These are phyloP conservation scores for Stygiomarasmius scandens DNA, from an alignment of 1,284 basidiomycete genomes.

Conservation along the genomic window DNA sequence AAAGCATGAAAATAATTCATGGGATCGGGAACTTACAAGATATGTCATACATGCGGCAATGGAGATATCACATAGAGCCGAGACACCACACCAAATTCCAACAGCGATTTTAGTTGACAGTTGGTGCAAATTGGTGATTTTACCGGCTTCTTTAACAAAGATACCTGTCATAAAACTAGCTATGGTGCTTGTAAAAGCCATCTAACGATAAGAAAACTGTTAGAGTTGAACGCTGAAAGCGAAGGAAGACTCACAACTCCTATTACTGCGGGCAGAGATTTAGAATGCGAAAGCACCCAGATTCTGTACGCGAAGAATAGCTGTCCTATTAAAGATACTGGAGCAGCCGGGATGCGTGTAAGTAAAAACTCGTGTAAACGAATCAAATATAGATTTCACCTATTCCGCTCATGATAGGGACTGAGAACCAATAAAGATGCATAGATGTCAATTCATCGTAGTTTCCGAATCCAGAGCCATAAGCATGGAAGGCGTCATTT, in stretches of 20 bases:
- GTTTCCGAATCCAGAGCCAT: conserved; percentile 1
- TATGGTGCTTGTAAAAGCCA: conserved; percentile 1
- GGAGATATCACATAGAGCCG: conserved; percentile 30
- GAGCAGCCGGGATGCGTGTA: too few species aligned
- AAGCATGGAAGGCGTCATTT: conserved; percentile 1
- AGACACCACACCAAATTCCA: conserved; percentile 29
- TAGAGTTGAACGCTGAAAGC: background rate
- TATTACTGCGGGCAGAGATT: conserved; percentile 23
- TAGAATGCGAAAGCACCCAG: conserved; percentile 23
- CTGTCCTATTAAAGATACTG: conserved; percentile 24
- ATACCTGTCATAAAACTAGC: conserved; percentile 2
- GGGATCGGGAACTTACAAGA: conserved; percentile 24
- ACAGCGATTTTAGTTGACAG: background rate
- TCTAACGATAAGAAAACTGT: background rate
- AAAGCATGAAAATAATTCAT: background rate
- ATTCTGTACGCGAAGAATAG: conserved; percentile 32
- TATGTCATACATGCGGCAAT: conserved; percentile 32
- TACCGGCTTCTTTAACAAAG: background rate
- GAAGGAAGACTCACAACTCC: conserved; percentile 20
- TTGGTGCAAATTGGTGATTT: background rate
- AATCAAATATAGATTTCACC: background rate
- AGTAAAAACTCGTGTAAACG: background rate
- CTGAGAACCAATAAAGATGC: background rate
- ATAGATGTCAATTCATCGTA: background rate
- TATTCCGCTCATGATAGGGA: background rate